Evolutionary conservation across 2,329 filamentous ascomycete species (phyloP).

Genomic region (Talaromyces sp.): DNA sequence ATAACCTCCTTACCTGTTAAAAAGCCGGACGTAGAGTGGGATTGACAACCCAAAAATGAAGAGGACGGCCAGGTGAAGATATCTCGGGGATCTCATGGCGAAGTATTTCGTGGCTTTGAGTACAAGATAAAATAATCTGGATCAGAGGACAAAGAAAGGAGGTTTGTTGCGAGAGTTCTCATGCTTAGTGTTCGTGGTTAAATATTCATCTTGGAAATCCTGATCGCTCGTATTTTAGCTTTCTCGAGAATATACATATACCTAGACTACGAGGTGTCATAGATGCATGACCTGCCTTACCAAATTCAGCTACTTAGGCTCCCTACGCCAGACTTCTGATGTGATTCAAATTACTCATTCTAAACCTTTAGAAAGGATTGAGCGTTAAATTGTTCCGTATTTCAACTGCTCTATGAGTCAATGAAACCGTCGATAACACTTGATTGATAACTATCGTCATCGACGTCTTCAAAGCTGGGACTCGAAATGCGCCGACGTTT

Average conservation of each 20-base stretch:
- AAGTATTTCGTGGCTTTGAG: not conserved
- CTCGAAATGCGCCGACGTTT: not conserved
- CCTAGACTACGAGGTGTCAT: not conserved
- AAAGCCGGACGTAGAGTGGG: not conserved
- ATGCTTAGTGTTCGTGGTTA: not conserved
- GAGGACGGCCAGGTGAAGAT: not conserved
- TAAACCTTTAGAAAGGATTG: too few species aligned
- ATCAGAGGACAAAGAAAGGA: not conserved
- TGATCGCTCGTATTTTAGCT: not conserved
- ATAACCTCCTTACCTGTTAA: not conserved
- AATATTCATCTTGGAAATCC: not conserved
- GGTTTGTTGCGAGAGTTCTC: not conserved
- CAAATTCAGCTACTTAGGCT: not conserved
- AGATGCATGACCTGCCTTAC: not conserved
- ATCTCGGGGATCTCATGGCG: not conserved
- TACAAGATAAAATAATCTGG: not conserved
- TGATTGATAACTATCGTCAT: not conserved
- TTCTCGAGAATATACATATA: not conserved
- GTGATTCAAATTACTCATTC: not conserved
- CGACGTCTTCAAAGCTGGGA: not conserved
- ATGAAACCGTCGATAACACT: too few species aligned
- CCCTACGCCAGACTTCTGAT: not conserved
- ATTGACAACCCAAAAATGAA: conserved; percentile 2
- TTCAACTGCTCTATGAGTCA: too few species aligned
- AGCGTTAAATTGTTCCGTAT: too few species aligned